phyloP scores from a whole-genome alignment of 2,329 filamentous ascomycete genomes.

The Chaetomium globosum region DNA sequence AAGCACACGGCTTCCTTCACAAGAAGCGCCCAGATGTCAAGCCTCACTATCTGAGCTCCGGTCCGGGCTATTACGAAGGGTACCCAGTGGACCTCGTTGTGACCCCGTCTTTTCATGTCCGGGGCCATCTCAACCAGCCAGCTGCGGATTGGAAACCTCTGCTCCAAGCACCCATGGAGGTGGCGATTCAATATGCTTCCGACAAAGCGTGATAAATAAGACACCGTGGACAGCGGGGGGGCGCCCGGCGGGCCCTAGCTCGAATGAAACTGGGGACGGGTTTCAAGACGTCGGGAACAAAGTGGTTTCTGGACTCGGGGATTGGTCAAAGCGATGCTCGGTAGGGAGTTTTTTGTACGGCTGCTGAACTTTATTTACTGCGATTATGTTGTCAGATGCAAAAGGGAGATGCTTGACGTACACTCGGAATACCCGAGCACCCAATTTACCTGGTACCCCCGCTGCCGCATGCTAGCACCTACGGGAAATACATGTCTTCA shows the following conservation, averaged over 20 bases:
- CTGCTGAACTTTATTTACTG: too few species aligned
- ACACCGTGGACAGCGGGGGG: too few species aligned
- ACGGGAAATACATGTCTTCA: not conserved
- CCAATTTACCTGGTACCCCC: not conserved
- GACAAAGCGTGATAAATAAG: too few species aligned
- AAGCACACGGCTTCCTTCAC: not conserved
- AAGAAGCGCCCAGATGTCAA: not conserved
- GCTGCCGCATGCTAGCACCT: not conserved
- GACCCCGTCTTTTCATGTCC: not conserved
- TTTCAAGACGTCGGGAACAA: too few species aligned
- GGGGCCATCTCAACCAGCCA: not conserved
- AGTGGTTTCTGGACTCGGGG: too few species aligned
- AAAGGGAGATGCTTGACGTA: too few species aligned
- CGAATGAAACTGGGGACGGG: too few species aligned
- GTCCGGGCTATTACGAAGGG: not conserved
- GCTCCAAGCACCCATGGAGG: not conserved
- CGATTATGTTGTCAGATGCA: too few species aligned
- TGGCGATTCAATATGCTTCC: too few species aligned
- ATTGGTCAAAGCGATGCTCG: too few species aligned
- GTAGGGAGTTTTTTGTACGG: too few species aligned
- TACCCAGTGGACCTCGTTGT: conserved; percentile 1
- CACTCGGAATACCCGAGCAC: not conserved
- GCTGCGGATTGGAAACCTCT: not conserved
- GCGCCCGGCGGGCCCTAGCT: too few species aligned
- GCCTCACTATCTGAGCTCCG: not conserved